Base-by-base conservation (phyloP, 1,284 basidiomycete genomes). In the Pseudozyma flocculosa region DNA sequence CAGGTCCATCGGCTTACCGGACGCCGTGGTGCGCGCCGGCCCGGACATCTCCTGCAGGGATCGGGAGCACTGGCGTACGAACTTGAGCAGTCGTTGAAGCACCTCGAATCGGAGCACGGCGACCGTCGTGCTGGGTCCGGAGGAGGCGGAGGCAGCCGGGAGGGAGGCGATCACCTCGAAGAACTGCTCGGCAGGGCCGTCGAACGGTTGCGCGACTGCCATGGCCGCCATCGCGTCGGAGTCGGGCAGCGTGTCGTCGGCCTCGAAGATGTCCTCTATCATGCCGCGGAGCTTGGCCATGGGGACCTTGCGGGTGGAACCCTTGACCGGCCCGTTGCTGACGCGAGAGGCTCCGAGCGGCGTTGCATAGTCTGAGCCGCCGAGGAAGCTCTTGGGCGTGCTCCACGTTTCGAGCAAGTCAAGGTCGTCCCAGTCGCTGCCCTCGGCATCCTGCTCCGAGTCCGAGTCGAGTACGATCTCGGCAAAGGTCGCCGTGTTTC, bases 211-310 rank as follows among this genome's bases (percentile, higher is more conserved):
- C 5, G 72, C 66, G 0, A 60, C 41, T 0, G 54, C 44, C 14
- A 90, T 79, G 50, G 86, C 84, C 14, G 79, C 73, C 4, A 81
- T 61, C 37, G 84, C 82, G 1, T 84, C 80, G 54, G 88, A 86
- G 1, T 86, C 82, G 2, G 88, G 84, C 19, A 94, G 81, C 0
- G 84, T 78, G 72, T 94, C 92, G 72, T 93, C 88, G 0, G 90
- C 89, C 73, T 93, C 90, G 63, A 93, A 89, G 19, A 94, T 84
- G 51, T 93, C 90, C 57, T 93, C 90, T 1, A 93, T 80, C 18
- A 87, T 76, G 7, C 82, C 82, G 2, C 81, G 82, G 5, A 94
- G 81, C 73, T 88, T 92, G 70, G 90, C 86, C 9, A 90, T 79
- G 0, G 88, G 86, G 1, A 60, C 48, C 45, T 56, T 60, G 40